Evolutionary conservation across 129 eudicot species (phyloP).

Genomic region (Pittosporum tobira): DNA sequence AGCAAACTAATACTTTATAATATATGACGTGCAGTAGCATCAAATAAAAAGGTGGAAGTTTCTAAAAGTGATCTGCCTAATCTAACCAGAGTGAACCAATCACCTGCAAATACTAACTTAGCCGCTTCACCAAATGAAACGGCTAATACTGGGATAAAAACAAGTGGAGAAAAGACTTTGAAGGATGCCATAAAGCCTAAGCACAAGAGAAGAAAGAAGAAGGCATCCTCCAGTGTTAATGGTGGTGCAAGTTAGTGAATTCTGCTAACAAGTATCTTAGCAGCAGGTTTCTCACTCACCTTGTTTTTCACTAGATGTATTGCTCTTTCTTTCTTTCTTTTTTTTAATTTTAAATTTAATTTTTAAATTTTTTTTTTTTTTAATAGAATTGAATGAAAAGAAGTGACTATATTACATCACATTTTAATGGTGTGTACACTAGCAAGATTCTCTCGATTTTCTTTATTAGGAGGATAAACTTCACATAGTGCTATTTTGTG

Average conservation of each 20-base stretch:
- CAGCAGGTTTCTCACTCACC: neutral
- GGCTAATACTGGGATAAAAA: too few relatives aligned
- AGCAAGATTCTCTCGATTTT: too few relatives aligned
- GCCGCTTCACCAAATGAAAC: constrained; percentile 18
- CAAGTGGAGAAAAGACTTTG: constrained; percentile 50
- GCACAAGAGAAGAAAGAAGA: constrained; percentile 73
- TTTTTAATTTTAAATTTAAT: too few relatives aligned
- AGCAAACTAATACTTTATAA: neutral
- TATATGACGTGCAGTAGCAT: constrained; percentile 21
- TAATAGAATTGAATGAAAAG: too few relatives aligned
- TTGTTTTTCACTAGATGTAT: too few relatives aligned
- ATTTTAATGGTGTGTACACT: too few relatives aligned
- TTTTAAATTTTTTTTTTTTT: neutral
- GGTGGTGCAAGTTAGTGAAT: constrained; percentile 16
- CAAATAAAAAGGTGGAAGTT: too few relatives aligned
- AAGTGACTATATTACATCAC: too few relatives aligned
- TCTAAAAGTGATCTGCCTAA: constrained; percentile 17
- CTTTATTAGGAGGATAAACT: too few relatives aligned
- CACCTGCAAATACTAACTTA: constrained; percentile 16
- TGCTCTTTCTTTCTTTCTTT: too few relatives aligned
- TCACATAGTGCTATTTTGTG: too few relatives aligned
- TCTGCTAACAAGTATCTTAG: too few relatives aligned
- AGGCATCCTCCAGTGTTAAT: constrained; percentile 21
- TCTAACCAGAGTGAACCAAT: constrained; percentile 17
- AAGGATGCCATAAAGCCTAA: constrained; percentile 85